Conservation (phyloP, 106 monocot species). For the Apostasia ramifera region DNA sequence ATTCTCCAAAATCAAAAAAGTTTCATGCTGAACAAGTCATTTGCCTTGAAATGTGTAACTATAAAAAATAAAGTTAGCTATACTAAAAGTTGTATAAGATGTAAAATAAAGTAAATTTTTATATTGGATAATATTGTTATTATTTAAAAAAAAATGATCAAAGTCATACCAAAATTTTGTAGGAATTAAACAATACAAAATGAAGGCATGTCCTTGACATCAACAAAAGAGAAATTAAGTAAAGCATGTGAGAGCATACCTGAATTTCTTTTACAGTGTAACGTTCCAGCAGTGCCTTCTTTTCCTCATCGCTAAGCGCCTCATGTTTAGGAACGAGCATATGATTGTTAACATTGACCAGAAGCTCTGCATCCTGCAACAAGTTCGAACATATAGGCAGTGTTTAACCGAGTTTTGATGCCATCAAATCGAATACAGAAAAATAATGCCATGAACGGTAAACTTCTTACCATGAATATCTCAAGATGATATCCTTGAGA, state of each 20-base stretch:
- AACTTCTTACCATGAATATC: slow-evolving; percentile 53
- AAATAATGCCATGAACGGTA: neutral
- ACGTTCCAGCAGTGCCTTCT: slow-evolving; percentile 50
- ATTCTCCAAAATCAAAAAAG: no score
- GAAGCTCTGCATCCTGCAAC: slow-evolving; percentile 58
- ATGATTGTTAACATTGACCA: slow-evolving; percentile 71
- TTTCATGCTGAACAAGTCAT: no score
- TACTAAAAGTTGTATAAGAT: no score
- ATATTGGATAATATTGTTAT: no score
- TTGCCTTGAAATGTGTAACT: no score
- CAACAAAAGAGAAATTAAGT: no score
- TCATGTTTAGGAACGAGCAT: slow-evolving; percentile 63
- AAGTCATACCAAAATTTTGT: no score
- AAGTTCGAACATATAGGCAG: neutral
- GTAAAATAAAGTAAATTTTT: no score
- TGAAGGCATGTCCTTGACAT: no score
- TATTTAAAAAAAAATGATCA: no score
- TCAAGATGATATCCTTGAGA: slow-evolving; percentile 52
- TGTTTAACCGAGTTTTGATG: neutral
- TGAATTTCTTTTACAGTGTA: slow-evolving; percentile 78
- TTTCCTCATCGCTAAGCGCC: slow-evolving; percentile 52
- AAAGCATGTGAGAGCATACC: slow-evolving; percentile 17
- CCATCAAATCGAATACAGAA: neutral
- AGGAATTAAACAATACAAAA: no score
- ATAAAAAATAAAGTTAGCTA: no score